phyloP scores from a whole-genome alignment of 257 asterid species.

The Eustoma russellianum region DNA sequence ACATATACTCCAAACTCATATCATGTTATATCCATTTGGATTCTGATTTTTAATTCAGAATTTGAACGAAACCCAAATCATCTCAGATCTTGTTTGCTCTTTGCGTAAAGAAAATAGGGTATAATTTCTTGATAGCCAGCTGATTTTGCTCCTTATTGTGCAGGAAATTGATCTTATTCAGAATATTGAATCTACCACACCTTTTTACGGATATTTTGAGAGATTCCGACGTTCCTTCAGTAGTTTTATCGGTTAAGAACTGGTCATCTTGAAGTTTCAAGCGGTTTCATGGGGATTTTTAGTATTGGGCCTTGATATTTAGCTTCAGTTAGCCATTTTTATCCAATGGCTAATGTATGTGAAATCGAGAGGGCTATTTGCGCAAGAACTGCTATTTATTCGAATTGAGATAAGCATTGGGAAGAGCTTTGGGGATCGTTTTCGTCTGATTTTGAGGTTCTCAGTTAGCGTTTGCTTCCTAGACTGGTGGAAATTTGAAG shows the following conservation, averaged over 20 bases:
- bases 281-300: slow-evolving; percentile 1
- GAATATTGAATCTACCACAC: slow-evolving; percentile 2
- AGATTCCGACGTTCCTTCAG: not conserved
- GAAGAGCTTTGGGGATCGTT: not conserved
- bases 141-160: not conserved
- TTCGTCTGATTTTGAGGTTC: not conserved
- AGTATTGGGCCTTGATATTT: slow-evolving; percentile 2
- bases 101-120: not conserved
- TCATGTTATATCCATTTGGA: too few relatives aligned
- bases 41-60: too few relatives aligned
- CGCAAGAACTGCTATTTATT: not conserved
- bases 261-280: not conserved
- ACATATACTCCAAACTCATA: too few relatives aligned
- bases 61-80: not conserved
- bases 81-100: slow-evolving; percentile 4
- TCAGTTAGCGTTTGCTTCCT: not conserved
- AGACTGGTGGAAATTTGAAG: not conserved
- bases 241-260: not conserved
- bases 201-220: not conserved
- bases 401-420: not conserved
- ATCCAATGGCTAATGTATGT: not conserved
- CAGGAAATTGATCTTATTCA: not conserved
- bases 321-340: not conserved
- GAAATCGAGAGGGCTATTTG: not conserved
- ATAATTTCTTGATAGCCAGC: not conserved